Conservation (phyloP, 169 alveolate genomes). For the Theileria parva region DNA sequence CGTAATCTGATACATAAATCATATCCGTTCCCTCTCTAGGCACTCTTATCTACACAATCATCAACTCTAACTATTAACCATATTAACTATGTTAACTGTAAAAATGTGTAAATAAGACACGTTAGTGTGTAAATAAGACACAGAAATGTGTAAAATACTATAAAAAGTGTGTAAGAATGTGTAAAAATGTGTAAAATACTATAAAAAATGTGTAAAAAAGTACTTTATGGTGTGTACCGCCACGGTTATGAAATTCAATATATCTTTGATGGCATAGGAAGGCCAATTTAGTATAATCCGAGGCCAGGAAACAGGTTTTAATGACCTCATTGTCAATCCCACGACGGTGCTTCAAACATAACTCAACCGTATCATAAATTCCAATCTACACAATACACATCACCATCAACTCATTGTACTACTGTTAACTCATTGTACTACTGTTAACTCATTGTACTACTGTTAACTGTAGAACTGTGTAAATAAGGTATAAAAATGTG, state of each 20-base stretch:
- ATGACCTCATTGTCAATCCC: conserved; percentile 76
- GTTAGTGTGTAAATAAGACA: neutral
- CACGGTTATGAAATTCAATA: conserved; percentile 76
- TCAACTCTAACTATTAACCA: too few species aligned
- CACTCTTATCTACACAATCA: conserved; percentile 58
- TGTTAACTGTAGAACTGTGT: too few species aligned
- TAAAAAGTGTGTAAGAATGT: too few species aligned
- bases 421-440: too few species aligned
- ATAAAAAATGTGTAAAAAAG: too few species aligned
- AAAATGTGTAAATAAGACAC: neutral
- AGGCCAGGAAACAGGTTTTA: conserved; percentile 66
- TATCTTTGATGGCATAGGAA: conserved; percentile 67
- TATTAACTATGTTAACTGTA: too few species aligned
- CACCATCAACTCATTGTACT: neutral
- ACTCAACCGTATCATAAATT: conserved; percentile 72
- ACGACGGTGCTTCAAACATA: conserved; percentile 74
- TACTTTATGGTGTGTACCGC: conserved; percentile 66
- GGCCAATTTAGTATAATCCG: conserved; percentile 72
- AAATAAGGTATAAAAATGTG: too few species aligned
- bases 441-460: too few species aligned
- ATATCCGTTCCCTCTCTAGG: conserved; percentile 77
- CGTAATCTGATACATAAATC: conserved; percentile 66
- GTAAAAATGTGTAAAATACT: too few species aligned
- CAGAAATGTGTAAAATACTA: too few species aligned
- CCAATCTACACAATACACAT: conserved; percentile 63